Evolutionary conservation across 768 basidiomycete genomes (phyloP), one percentile per base, ranked within the genome.

Genomic region (Dioszegia aurantiaca): DNA sequence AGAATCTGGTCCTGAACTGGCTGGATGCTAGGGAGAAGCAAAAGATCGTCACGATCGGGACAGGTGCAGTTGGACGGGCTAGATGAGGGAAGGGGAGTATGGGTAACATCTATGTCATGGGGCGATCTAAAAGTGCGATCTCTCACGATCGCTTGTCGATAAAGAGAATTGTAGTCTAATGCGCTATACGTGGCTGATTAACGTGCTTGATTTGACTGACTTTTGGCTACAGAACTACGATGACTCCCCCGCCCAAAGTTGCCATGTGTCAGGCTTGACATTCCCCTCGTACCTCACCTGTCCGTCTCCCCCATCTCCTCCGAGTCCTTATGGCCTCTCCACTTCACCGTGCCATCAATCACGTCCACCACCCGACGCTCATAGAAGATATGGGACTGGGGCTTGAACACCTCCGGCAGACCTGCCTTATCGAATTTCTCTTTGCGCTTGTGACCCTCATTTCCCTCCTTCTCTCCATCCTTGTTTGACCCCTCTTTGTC

Each of bases 361-460:
- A 72, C 55, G 55, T 69, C 63, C 39, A 72, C 53, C 36, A 61
- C 46, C 31, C 70, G 49, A 43, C 65, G 57, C 48, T 66, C 67
- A 48, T 72, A 72, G 54, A 72, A 72, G 31, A 72, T 72, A 60
- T 72, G 70, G 56, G 60, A 60, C 24, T 53, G 24, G 12, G 70
- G 47, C 40, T 54, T 44, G 16, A 72, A 61, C 28, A 40, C 63
- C 6, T 59, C 28, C 10, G 70, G 70, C 41, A 67, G 31, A n/a
- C 69, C 66, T n/a, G 53, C 30, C 33, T 60, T 37, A 17, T 59
- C 36, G 37, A 58, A 51, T 27, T 60, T 48, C 23, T 40, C 47
- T 28, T 58, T 42, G 21, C 52, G 58, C 39, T 53, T 53, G 16
- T 56, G 51, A 23, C 62, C 60, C 19, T 59, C 56, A 27, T 51